These are phyloP conservation scores for Micromonas commoda DNA, from an alignment of 139 green algal species.

Conservation along the genomic window DNA sequence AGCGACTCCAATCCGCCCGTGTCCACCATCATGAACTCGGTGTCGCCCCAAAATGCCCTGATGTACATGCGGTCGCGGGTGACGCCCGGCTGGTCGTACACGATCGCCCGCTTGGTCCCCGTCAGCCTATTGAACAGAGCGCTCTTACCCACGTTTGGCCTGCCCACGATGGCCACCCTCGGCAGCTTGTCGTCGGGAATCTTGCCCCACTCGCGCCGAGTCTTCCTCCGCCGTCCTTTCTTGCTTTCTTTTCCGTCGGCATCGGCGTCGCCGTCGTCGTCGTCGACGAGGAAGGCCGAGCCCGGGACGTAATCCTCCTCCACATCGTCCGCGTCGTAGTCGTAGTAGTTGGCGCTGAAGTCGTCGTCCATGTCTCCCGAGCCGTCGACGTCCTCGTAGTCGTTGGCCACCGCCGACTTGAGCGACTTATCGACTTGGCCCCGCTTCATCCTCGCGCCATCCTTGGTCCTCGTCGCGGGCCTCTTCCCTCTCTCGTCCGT, in stretches of 20 bases:
- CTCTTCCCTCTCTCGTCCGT: too few species aligned
- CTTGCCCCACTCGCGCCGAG: conserved; percentile 10
- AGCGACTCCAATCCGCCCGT: conserved; percentile 58
- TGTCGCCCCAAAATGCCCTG: conserved; percentile 72
- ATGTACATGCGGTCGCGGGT: conserved; percentile 88
- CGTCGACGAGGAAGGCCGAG: too few species aligned
- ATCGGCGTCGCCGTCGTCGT: not conserved
- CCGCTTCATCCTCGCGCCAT: not conserved
- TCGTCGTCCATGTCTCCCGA: conserved; percentile 3
- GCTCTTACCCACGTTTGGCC: conserved; percentile 95
- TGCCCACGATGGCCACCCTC: conserved; percentile 77
- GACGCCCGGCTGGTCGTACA: conserved; percentile 90
- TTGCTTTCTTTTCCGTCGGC: not conserved
- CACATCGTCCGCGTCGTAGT: conserved; percentile 1
- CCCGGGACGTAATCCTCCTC: not conserved
- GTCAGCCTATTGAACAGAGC: conserved; percentile 93
- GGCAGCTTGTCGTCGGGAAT: conserved; percentile 42
- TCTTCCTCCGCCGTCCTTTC: not conserved
- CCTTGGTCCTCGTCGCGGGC: too few species aligned
- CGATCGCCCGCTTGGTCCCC: conserved; percentile 73
- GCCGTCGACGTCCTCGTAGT: not conserved
- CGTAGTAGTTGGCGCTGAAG: not conserved
- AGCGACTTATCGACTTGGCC: not conserved
- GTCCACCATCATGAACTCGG: conserved; percentile 93
- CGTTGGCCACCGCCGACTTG: not conserved